Base-by-base conservation (phyloP, 108 stramenopile species). In the Pseudonitzschia multistriata region DNA sequence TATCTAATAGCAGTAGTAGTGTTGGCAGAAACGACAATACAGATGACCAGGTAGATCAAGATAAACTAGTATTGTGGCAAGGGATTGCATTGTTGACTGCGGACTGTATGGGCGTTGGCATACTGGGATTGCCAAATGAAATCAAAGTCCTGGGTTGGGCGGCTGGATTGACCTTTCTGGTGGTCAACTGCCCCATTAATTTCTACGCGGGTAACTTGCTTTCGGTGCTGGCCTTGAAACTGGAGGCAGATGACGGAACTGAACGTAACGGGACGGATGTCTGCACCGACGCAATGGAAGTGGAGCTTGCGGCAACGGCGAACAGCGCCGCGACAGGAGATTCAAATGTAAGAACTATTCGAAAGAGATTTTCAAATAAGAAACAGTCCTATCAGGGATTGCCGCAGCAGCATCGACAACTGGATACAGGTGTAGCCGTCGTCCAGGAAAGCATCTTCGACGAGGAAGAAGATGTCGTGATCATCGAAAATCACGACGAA, bases 51-150 rank as follows among this genome's bases (percentile, higher is more conserved):
- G 11, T 8, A 10, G 42, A 52, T 24, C 22, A 52, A 25, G 25
- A 52, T 59, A 83, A 80, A 52, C 68, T 87, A 24, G 71, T 66
- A 36, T 24, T 83, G 15, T 66, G 79, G 55, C 70, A 83, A 60
- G 81, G 82, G 7, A 84, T 84, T 22, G 68, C 79, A 0, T 73
- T 88, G 40, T 67, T 88, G 22, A 77, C 80, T 11, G 87, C 87
- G n/a, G 87, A 88, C 29, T 85, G 82, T 50, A 71, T 88, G 73
- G 87, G 87, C 0, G 84, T 84, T n/a, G 87, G 87, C 0, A 83
- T 88, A 22, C 40, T 88, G 45, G 84, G 84, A 6, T 65, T 88
- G 30, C 87, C 87, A 8, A 67, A 77, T 59, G 83, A 82, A 60
- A 64, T 85, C 0, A 36, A 74, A 33, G 59, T 72, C 0, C 57